phyloP scores from a whole-genome alignment of 495 filamentous ascomycete genomes.

The Terfezia claveryi region DNA sequence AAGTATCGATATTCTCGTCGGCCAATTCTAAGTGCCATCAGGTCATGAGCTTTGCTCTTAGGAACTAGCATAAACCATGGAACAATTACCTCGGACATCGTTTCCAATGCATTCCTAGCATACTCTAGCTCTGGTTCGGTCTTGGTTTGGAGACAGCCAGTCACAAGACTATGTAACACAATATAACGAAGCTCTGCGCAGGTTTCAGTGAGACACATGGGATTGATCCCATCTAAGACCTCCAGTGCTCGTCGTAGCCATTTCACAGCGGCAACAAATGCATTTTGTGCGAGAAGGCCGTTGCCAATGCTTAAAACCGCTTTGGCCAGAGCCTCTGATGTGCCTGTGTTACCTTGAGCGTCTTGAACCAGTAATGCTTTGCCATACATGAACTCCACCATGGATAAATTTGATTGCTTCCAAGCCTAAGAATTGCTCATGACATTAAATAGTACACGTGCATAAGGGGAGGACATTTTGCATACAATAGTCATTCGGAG shows the following conservation, averaged over 20 bases:
- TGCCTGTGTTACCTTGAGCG: conserved; percentile 23
- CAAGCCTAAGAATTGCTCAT: conserved; percentile 25
- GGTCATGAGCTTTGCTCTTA: background rate
- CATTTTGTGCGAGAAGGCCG: conserved; percentile 29
- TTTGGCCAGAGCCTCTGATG: conserved; percentile 46
- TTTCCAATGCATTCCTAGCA: conserved; percentile 34
- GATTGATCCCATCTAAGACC: conserved; percentile 32
- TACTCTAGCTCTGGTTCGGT: conserved; percentile 26
- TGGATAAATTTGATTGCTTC: conserved; percentile 43
- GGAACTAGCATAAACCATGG: background rate
- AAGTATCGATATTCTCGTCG: conserved; percentile 38
- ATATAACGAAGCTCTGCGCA: conserved; percentile 41
- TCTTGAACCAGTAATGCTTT: conserved; percentile 26
- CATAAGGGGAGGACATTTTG: background rate
- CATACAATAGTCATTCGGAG: conserved; percentile 35
- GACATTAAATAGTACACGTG: background rate
- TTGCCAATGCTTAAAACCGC: conserved; percentile 51
- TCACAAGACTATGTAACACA: conserved; percentile 36
- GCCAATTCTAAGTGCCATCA: conserved; percentile 23
- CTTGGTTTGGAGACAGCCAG: conserved; percentile 13
- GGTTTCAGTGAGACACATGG: conserved; percentile 34
- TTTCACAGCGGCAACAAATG: conserved; percentile 33
- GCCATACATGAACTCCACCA: conserved; percentile 56
- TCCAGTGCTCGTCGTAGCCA: conserved; percentile 58
- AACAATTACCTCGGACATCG: conserved; percentile 26